Percentiles rank a stretch among this genome's conserved stretches.
phyloP scores from a whole-genome alignment of 768 basidiomycete genomes.

The Mycena pura region DNA sequence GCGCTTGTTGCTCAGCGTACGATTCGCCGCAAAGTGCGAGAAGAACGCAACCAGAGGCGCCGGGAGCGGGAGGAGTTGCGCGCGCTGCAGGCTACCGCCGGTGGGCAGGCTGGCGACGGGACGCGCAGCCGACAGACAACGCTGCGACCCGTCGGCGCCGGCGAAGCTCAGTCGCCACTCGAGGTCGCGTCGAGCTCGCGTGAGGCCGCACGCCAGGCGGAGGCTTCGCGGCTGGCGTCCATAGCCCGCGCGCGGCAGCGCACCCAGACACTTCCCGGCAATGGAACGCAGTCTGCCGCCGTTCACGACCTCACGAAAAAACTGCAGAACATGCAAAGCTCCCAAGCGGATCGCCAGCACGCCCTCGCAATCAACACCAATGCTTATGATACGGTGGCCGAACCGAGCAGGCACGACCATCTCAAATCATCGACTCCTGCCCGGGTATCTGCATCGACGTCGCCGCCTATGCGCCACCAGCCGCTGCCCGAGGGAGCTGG shows the following conservation, averaged over 20 bases:
- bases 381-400: constrained; percentile 16
- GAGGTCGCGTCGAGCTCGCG: constrained; percentile 20
- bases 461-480: constrained; percentile 31
- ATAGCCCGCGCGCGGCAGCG: constrained; percentile 42
- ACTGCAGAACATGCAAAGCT: constrained; percentile 57
- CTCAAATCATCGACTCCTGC: constrained; percentile 3
- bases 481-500: constrained; percentile 25
- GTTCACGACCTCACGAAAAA: constrained; percentile 66
- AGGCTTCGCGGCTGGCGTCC: constrained; percentile 18
- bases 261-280: constrained; percentile 52
- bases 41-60: constrained; percentile 68
- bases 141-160: constrained; percentile 46
- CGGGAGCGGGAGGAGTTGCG: constrained; percentile 49
- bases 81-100: no score
- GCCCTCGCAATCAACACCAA: constrained; percentile 45
- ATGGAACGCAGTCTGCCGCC: constrained; percentile 48
- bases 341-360: constrained; percentile 51
- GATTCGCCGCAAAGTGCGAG: constrained; percentile 73
- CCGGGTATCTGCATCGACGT: constrained; percentile 1
- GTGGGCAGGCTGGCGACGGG: constrained; percentile 16
- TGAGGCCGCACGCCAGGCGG: constrained; percentile 24
- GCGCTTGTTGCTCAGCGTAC: constrained; percentile 84
- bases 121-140: constrained; percentile 38
- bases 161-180: constrained; percentile 32
- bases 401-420: background rate